These are phyloP conservation scores for Ceratocystis smalleyi DNA, from an alignment of 2,329 filamentous ascomycete species.

Conservation along the genomic window DNA sequence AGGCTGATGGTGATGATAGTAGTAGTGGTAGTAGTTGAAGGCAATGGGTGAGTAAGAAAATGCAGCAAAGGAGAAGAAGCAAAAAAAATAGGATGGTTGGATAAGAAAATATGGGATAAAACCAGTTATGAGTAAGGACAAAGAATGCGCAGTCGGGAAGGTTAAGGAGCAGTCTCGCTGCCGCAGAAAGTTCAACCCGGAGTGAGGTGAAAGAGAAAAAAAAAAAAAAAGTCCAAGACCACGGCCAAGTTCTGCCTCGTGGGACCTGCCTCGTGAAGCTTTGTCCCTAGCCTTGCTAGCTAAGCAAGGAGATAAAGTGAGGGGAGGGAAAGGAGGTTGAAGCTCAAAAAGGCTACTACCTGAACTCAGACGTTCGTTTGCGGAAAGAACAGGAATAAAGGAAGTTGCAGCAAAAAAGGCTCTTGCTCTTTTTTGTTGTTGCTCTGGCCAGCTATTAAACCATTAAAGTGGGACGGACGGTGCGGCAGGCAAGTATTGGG, in stretches of 20 bases:
- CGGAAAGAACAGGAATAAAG: not conserved
- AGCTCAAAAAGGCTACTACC: not conserved
- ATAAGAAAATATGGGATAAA: constrained; percentile 4
- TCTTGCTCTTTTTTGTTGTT: constrained; percentile 1
- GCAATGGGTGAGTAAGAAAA: not conserved
- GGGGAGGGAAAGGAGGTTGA: not conserved
- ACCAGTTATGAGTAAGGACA: not conserved
- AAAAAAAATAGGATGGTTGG: not conserved
- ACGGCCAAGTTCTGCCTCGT: not conserved
- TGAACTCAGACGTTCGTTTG: not conserved
- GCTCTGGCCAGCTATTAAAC: not conserved
- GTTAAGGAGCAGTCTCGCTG: not conserved
- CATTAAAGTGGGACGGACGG: not conserved
- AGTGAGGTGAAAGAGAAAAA: not conserved
- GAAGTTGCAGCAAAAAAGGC: not conserved
- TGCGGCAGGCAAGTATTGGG: no score
- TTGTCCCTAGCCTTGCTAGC: not conserved
- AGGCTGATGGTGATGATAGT: not conserved
- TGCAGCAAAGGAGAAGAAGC: not conserved
- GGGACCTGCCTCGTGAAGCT: constrained; percentile 4
- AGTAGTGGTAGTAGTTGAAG: not conserved
- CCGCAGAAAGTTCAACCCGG: not conserved
- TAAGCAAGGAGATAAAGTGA: not conserved
- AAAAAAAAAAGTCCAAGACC: not conserved
- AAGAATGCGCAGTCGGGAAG: not conserved